A percentile compares a stretch with the other conserved stretches of the same genome.
Conservation (phyloP, 1,284 basidiomycete genomes). For the Macrocystidia cucumis region DNA sequence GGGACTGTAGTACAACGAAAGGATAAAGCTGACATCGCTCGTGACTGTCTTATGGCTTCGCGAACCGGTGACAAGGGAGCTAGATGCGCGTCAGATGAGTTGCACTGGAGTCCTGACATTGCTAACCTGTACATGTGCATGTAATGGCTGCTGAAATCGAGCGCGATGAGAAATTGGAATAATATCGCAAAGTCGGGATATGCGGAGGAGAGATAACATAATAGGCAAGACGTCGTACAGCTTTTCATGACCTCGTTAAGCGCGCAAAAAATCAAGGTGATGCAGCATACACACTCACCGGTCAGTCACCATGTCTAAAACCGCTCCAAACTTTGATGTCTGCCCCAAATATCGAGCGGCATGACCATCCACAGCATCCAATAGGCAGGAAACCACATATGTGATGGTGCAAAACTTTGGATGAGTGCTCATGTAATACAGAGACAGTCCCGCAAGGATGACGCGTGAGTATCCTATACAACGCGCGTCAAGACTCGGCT, state of each 20-base stretch:
- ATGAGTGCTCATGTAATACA: slow-evolving; percentile 93
- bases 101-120: background rate
- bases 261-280: background rate
- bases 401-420: slow-evolving; percentile 89
- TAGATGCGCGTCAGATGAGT: slow-evolving; percentile 23
- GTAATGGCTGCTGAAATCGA: slow-evolving; percentile 98
- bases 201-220: slow-evolving; percentile 89
- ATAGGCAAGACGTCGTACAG: slow-evolving; percentile 92
- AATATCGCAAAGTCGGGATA: slow-evolving; percentile 80
- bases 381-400: slow-evolving; percentile 88
- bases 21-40: slow-evolving; percentile 86
- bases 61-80: slow-evolving; percentile 90
- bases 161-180: slow-evolving; percentile 94
- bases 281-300: slow-evolving; percentile 61
- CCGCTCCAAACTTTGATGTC: slow-evolving; percentile 94
- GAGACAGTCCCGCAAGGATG: slow-evolving; percentile 82
- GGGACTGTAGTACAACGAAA: slow-evolving; percentile 92
- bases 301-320: slow-evolving; percentile 99
- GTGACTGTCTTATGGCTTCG: slow-evolving; percentile 89
- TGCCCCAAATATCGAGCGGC: slow-evolving; percentile 89
- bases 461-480: slow-evolving; percentile 82
- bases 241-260: slow-evolving; percentile 30
- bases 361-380: slow-evolving; percentile 95
- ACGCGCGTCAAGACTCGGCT: slow-evolving; percentile 6
- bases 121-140: slow-evolving; percentile 99